A percentile compares a stretch with the other conserved stretches of the same genome.
These are phyloP conservation scores for Erodium trifolium DNA, from an alignment of 441 rosid species.

Conservation along the genomic window DNA sequence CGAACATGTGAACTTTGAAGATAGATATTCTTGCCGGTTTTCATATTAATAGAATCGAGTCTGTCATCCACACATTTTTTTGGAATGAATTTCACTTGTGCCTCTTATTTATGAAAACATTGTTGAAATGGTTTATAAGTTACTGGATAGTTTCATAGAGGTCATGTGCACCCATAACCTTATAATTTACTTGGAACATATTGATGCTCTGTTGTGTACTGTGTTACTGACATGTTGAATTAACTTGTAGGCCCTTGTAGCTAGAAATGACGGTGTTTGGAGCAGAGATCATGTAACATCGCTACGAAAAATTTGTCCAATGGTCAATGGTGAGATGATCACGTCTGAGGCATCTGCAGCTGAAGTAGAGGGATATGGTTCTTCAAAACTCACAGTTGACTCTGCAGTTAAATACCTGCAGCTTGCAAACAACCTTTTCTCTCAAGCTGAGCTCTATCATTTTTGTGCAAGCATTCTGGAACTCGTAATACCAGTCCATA, in stretches of 20 bases:
- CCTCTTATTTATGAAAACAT: neutral
- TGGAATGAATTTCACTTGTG: neutral
- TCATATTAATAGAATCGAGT: neutral
- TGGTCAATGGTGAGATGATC: slow-evolving; percentile 75
- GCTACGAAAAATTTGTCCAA: slow-evolving; percentile 87
- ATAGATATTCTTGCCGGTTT: neutral
- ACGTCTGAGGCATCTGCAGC: slow-evolving; percentile 93
- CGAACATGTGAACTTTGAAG: neutral
- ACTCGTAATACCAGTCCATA: slow-evolving; percentile 93
- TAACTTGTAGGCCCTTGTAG: slow-evolving; percentile 75
- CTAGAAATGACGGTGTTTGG: slow-evolving; percentile 98
- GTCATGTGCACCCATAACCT: neutral
- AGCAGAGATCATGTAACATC: slow-evolving; percentile 84
- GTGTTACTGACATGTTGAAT: slow-evolving; percentile 14
- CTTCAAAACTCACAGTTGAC: slow-evolving; percentile 98
- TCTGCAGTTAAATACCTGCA: slow-evolving; percentile 97
- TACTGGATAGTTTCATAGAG: too few relatives aligned
- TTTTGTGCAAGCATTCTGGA: slow-evolving; percentile 95
- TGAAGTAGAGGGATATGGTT: slow-evolving; percentile 98
- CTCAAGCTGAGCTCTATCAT: slow-evolving; percentile 96
- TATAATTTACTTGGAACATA: neutral
- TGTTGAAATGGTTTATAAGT: neutral
- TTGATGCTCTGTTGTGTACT: neutral
- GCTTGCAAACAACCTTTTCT: slow-evolving; percentile 91
- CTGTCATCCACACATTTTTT: neutral